Evolutionary conservation across 2,329 filamentous ascomycete genomes (phyloP), one percentile per base, ranked within the genome.

Genomic region (Graphium sp.): DNA sequence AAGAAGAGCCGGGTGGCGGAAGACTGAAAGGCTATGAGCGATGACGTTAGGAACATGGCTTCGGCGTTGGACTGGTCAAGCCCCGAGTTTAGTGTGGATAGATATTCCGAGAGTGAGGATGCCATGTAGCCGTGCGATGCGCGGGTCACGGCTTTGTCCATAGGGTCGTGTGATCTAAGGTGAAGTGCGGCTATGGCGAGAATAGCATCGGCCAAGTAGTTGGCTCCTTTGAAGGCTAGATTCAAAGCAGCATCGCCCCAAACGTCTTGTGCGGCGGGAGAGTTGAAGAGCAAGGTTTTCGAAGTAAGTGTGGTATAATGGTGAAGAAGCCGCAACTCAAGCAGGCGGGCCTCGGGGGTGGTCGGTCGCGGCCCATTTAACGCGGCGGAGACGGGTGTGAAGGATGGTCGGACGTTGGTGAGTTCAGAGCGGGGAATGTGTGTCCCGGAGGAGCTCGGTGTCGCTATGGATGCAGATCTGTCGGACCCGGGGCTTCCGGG

Each of bases 1-100:
- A 60, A 59, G 35, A 74, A 74, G 33, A 73, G 60, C 39, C 76
- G 54, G 27, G 70, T 60, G 22, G 79, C 58, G 17, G 70, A 63
- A 38, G 77, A 56, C 45, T 83, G 60, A 46, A 82, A 71, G 41
- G 77, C 56, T 44, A 83, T 69, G 39, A 77, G 53, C 3, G 69
- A 58, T 2, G 70, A 58, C 0, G 70, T 75, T 14, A 74, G 49
- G 38, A 76, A 76, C 2, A 76, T 53, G 1, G 68, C 58, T 42
- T 74, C 70, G 7, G 71, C 69, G 32, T 75, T 76, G 18, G 53
- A 47, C 18, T 63, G 55, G 18, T 59, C 64, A 32, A 74, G 67
- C 16, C 71, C 71, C 18, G 53, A 52, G 24, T 60, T 62, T 18
- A 76, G 50, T 1, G 60, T 56, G 3, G 57, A 53, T 34, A 67